Base-by-base conservation (phyloP, 108 stramenopile species). In the Skeletonema grethae region DNA sequence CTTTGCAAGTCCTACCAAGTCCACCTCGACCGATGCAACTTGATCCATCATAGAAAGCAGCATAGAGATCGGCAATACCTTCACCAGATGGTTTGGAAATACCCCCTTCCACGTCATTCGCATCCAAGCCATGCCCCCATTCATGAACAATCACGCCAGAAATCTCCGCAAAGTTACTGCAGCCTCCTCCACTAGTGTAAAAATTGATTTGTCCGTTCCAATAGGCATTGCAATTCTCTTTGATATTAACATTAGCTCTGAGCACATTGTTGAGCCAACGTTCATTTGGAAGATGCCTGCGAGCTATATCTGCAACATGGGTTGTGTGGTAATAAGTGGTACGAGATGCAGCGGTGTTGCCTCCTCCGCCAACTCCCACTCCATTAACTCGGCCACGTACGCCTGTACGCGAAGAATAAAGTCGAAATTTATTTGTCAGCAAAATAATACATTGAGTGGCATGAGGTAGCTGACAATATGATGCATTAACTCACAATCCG, bases 1-100 rank as follows among this genome's bases (percentile, higher is more conserved):
- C 16, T 0, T 30, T 53, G 31, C 53, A 56, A 50, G 1, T 18
- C n/a, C 28, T 12, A 39, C 25, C 28, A 20, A 53, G n/a, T 24
- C 55, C 62, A 5, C 75, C 75, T 50, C 75, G 59, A 25, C 75
- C 75, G 28, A 76, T 76, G 57, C 75, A 76, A 63, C 75, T 76
- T n/a, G 67, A 55, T 13, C 55, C 62, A 31, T 68, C 28, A 2
- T 61, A 30, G 12, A 76, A 30, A 39, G 75, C 75, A 7, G 75
- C 38, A 57, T 76, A 76, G 3, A 76, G 7, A 41, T 76, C 75
- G 30, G 75, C 75, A 45, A 76, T 63, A 22, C 75, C 75, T 63
- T 76, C 75, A n/a, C 75, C 75, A 10, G 65, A 67, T 7, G 75
- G 75, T 5, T 30, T n/a, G 22, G 75, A 60, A 36, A 76, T 76